A percentile compares a stretch with the other conserved stretches of the same genome.
These are phyloP conservation scores for Myriosclerotinia curreyana DNA, from an alignment of 2,329 filamentous ascomycete species.

Conservation along the genomic window DNA sequence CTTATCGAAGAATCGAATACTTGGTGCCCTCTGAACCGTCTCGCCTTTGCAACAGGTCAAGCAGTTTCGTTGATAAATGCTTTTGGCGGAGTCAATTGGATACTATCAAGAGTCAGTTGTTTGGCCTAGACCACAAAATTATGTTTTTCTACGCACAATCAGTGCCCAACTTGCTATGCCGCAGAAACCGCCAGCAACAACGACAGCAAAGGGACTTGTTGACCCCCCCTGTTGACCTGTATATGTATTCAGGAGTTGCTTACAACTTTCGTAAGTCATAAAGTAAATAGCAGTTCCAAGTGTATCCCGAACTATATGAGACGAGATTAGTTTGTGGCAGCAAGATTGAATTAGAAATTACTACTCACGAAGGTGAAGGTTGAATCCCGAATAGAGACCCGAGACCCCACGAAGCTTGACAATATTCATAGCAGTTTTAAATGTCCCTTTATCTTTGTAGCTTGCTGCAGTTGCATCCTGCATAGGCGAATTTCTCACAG, in stretches of 20 bases:
- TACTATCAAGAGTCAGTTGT: conserved; percentile 27
- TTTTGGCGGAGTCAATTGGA: conserved; percentile 79
- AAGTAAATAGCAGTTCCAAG: conserved; percentile 84
- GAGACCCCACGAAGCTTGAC: conserved; percentile 68
- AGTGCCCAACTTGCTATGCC: conserved; percentile 78
- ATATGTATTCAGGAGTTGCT: conserved; percentile 75
- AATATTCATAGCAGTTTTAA: conserved; percentile 73
- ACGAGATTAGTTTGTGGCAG: conserved; percentile 20
- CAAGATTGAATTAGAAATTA: background rate
- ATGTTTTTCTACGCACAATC: conserved; percentile 22
- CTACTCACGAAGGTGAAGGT: conserved; percentile 69
- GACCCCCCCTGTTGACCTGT: conserved; percentile 66
- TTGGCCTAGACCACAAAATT: background rate
- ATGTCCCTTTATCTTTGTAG: conserved; percentile 74
- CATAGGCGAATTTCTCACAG: conserved; percentile 29
- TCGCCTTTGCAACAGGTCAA: conserved; percentile 67
- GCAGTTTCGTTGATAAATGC: conserved; percentile 79
- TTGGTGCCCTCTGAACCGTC: conserved; percentile 60
- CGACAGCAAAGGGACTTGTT: conserved; percentile 76
- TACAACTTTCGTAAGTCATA: conserved; percentile 83
- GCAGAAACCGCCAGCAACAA: conserved; percentile 75
- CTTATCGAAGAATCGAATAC: conserved; percentile 72
- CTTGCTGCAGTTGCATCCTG: conserved; percentile 49
- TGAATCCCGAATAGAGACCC: conserved; percentile 78
- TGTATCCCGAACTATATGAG: conserved; percentile 67